A percentile compares a stretch with the other conserved stretches of the same genome.
Evolutionary conservation across 768 basidiomycete genomes (phyloP).

Genomic region (Candolleomyces efflorescens): DNA sequence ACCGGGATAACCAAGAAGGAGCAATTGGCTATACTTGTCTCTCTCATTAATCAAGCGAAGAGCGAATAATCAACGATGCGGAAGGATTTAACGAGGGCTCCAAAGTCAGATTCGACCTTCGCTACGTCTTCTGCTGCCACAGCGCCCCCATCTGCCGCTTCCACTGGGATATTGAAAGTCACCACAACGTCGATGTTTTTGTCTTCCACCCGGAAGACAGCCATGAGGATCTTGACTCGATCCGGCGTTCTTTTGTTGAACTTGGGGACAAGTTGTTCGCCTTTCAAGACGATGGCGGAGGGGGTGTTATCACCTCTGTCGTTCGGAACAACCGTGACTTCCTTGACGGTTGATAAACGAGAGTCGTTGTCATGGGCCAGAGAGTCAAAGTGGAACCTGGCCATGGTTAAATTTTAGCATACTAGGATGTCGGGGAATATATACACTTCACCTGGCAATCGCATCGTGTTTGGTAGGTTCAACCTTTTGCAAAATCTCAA

Average conservation of each 20-base stretch:
- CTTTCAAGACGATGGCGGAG: constrained; percentile 56
- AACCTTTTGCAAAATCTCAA: constrained; percentile 82
- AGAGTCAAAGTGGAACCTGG: constrained; percentile 87
- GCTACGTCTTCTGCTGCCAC: constrained; percentile 34
- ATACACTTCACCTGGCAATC: constrained; percentile 60
- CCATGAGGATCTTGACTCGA: constrained; percentile 71
- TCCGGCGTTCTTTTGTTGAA: constrained; percentile 64
- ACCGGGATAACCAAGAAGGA: background rate
- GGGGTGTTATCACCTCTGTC: constrained; percentile 48
- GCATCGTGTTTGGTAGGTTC: constrained; percentile 47
- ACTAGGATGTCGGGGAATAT: background rate
- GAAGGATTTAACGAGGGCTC: constrained; percentile 52
- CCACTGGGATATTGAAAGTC: constrained; percentile 75
- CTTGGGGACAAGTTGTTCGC: constrained; percentile 71
- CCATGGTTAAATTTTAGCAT: background rate
- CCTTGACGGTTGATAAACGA: constrained; percentile 39
- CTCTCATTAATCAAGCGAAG: constrained; percentile 45
- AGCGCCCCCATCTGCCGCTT: constrained; percentile 39
- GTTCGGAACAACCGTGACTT: constrained; percentile 35
- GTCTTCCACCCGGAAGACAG: constrained; percentile 69
- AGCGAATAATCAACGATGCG: constrained; percentile 63
- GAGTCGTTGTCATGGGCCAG: constrained; percentile 91
- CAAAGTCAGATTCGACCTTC: constrained; percentile 45
- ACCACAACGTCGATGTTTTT: constrained; percentile 81
- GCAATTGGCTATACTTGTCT: constrained; percentile 7